A percentile compares a stretch with the other conserved stretches of the same genome.
Conservation (phyloP, 352 stramenopile species). For the Pythium phragmiticola region DNA sequence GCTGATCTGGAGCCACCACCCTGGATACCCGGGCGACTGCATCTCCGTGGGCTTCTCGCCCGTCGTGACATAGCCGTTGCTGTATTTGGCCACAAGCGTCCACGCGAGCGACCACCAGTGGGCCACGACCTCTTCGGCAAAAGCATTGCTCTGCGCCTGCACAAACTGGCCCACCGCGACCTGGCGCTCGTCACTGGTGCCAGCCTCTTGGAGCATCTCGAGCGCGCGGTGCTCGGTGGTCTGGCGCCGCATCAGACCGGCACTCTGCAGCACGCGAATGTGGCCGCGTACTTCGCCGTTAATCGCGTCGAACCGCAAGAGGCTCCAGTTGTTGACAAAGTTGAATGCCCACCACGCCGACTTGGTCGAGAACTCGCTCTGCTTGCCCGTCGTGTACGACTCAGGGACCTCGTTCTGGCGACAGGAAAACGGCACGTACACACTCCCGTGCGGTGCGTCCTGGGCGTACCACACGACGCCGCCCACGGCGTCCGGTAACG, state of each 20-base stretch:
- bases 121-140: slow-evolving; percentile 50
- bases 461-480: slow-evolving; percentile 73
- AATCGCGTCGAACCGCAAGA: slow-evolving; percentile 71
- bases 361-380: slow-evolving; percentile 60
- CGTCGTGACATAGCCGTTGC: slow-evolving; percentile 64
- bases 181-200: slow-evolving; percentile 1
- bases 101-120: slow-evolving; percentile 70
- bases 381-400: slow-evolving; percentile 65
- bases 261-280: slow-evolving; percentile 40
- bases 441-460: slow-evolving; percentile 56
- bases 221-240: slow-evolving; percentile 10
- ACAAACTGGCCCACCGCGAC: slow-evolving; percentile 26
- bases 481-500: slow-evolving; percentile 41
- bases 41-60: slow-evolving; percentile 57
- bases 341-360: slow-evolving; percentile 86
- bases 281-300: slow-evolving; percentile 44
- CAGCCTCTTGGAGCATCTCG: slow-evolving; percentile 31
- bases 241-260: slow-evolving; percentile 31
- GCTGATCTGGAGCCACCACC: slow-evolving; percentile 49
- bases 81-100: slow-evolving; percentile 71
- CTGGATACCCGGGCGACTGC: slow-evolving; percentile 54
- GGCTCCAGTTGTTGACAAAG: slow-evolving; percentile 86
- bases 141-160: slow-evolving; percentile 49
- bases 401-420: slow-evolving; percentile 41
- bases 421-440: slow-evolving; percentile 74